Evolutionary conservation across 2,329 filamentous ascomycete species (phyloP).

Genomic region (Talaromyces sp.): DNA sequence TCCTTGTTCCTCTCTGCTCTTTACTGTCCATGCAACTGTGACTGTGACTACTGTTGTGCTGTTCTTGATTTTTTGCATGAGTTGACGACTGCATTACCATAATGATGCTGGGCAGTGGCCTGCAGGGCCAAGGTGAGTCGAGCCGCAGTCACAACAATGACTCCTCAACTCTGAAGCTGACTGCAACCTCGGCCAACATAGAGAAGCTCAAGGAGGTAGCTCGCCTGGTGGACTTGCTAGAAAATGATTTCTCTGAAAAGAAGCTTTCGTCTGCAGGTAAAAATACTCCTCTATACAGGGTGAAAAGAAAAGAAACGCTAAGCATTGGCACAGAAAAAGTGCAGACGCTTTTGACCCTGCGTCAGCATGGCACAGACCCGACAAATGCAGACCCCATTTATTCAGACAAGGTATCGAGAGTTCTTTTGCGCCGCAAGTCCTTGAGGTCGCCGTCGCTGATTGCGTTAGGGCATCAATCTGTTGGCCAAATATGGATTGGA

Average conservation of each 20-base stretch:
- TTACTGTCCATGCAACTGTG: background rate
- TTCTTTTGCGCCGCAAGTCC: background rate
- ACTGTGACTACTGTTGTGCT: background rate
- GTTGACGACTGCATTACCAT: background rate
- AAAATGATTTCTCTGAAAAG: constrained; percentile 56
- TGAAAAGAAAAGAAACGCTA: background rate
- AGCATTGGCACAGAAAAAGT: constrained; percentile 25
- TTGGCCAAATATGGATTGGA: constrained; percentile 70
- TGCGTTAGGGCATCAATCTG: constrained; percentile 63
- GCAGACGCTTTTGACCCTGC: constrained; percentile 57
- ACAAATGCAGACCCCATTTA: constrained; percentile 75
- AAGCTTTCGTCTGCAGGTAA: constrained; percentile 57
- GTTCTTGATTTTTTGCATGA: background rate
- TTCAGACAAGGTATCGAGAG: constrained; percentile 58
- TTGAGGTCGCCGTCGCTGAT: constrained; percentile 7
- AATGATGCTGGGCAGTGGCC: background rate
- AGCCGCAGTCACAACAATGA: background rate
- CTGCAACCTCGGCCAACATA: constrained; percentile 23
- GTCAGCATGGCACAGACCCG: constrained; percentile 70
- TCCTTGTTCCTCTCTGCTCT: background rate
- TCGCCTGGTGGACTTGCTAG: constrained; percentile 57
- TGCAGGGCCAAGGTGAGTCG: constrained; percentile 7
- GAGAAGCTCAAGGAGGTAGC: constrained; percentile 65
- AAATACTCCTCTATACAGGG: background rate
- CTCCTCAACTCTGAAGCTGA: background rate